Base-by-base conservation (phyloP, 352 stramenopile species). In the Globisporangium nagaii region DNA sequence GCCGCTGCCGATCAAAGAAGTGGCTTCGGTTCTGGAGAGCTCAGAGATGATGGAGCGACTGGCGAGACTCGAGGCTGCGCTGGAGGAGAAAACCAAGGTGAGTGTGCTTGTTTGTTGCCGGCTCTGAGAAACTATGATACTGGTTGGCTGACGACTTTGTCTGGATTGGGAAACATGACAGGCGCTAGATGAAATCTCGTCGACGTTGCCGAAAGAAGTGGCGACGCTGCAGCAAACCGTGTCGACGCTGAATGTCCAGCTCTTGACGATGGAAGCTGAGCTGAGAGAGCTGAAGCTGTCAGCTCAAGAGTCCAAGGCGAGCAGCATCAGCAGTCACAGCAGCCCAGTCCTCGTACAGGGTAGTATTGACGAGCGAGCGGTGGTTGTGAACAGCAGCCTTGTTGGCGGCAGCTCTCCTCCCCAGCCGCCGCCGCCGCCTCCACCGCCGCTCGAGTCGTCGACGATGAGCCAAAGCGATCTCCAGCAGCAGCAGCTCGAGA, bases 71-170 rank as follows among this genome's bases (percentile, higher is more conserved):
- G 75, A 86, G 40, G 57, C 65, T 43, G 67, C 70, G 7, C 22
- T 86, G 9, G 52, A 53, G 4, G 72, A 75, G n/a, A 73, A 71
- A 58, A 67, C 69, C 3, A 74, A 74, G 68, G 72, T 83, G 49
- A 13, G 62, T 57, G 28, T 42, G 27, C 10, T 45, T 39, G 10
- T 40, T 9, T 24, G 6, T 49, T 17, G 4, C 17, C 20, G 24
- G 22, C 12, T 37, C 17, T 30, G 4, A 17, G 2, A 12, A 36
- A 28, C 4, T n/a, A 30, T 27, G n/a, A n/a, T n/a, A n/a, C n/a
- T n/a, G n/a, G n/a, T n/a, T n/a, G n/a, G n/a, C n/a, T n/a, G n/a
- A n/a, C n/a, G n/a, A n/a, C n/a, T n/a, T 19, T 34, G 9, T 35
- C 8, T 34, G 36, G 22, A 19, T 36, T 36, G 19, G 10, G 17